These are phyloP conservation scores for Fusarium guadeloupense DNA, from an alignment of 2,329 filamentous ascomycete species.

Conservation along the genomic window DNA sequence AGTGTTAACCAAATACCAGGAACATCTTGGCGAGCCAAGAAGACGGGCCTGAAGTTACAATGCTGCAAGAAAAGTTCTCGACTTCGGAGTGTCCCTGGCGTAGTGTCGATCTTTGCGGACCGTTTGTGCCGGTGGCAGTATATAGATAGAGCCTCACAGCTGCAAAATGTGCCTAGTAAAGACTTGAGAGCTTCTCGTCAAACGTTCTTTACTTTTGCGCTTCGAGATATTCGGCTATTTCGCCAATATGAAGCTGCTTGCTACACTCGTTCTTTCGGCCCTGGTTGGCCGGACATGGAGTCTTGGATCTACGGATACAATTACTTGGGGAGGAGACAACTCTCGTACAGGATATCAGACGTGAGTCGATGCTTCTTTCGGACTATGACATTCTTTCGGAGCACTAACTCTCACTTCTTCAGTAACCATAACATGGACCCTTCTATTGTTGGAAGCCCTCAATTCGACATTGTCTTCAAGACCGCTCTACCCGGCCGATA, in stretches of 20 bases:
- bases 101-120: neutral
- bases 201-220: slow-evolving; percentile 10
- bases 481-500: slow-evolving; percentile 62
- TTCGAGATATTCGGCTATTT: neutral
- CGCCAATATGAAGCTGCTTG: slow-evolving; percentile 40
- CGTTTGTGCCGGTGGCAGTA: neutral
- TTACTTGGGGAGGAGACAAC: slow-evolving; percentile 69
- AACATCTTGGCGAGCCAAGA: neutral
- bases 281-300: slow-evolving; percentile 48
- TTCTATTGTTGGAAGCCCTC: slow-evolving; percentile 61
- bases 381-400: rapidly evolving
- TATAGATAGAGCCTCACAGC: slow-evolving; percentile 3
- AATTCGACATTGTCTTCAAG: slow-evolving; percentile 66
- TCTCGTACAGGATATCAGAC: slow-evolving; percentile 62
- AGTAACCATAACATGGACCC: slow-evolving; percentile 72
- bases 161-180: neutral
- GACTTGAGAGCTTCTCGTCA: neutral
- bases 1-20: neutral
- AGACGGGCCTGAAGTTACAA: neutral
- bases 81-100: neutral
- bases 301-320: slow-evolving; percentile 61
- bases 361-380: slow-evolving; percentile 45
- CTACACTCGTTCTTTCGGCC: slow-evolving; percentile 45
- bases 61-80: neutral
- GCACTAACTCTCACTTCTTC: neutral